Conservation (phyloP, 2,329 filamentous ascomycete genomes). For the Cercospora canescens region DNA sequence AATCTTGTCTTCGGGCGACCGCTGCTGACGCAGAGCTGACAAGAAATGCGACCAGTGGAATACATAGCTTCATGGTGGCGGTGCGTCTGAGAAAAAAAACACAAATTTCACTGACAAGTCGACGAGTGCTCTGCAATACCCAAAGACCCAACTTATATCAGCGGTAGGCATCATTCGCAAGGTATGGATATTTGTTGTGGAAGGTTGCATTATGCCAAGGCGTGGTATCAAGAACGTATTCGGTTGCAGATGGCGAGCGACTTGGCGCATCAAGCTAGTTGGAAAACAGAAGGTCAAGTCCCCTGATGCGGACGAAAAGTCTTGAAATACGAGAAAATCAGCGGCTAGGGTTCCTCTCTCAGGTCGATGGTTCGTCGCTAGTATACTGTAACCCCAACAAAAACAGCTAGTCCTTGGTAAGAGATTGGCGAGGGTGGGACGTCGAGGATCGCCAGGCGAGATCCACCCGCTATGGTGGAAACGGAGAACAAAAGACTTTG, state of each 20-base stretch:
- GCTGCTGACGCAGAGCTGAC: constrained; percentile 21
- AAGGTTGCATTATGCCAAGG: not conserved
- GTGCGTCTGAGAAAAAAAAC: not conserved
- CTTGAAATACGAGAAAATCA: not conserved
- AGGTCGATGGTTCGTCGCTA: not conserved
- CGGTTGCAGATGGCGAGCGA: not conserved
- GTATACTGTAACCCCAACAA: not conserved
- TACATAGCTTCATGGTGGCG: constrained; percentile 12
- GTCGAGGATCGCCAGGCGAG: no score
- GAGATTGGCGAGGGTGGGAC: no score
- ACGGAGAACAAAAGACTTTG: no score
- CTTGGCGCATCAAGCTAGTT: constrained; percentile 1
- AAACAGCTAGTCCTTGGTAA: no score
- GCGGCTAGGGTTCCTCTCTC: not conserved
- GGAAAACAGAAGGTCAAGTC: not conserved
- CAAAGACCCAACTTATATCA: not conserved
- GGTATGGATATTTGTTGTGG: not conserved
- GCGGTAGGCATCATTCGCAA: not conserved
- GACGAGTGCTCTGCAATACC: not conserved
- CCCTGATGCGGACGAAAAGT: not conserved
- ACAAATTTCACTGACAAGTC: no score
- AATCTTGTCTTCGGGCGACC: constrained; percentile 14
- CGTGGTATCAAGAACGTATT: not conserved
- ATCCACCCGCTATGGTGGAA: no score
- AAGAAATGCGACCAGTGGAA: constrained; percentile 19